These are phyloP conservation scores for Antrodiella citrinella DNA, from an alignment of 768 basidiomycete genomes.

Conservation along the genomic window DNA sequence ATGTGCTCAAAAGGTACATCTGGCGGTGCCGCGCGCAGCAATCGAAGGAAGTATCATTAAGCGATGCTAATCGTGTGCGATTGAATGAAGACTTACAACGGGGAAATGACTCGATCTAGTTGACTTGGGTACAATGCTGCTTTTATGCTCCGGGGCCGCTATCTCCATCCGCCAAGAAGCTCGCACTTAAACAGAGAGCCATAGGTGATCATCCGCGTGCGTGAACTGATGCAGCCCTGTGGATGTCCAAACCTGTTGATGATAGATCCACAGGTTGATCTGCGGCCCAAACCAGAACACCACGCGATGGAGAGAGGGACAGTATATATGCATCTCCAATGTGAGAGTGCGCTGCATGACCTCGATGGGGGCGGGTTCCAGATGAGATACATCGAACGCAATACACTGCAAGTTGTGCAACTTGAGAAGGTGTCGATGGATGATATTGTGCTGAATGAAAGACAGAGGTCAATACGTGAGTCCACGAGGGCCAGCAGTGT, in stretches of 20 bases:
- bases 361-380: constrained; percentile 25
- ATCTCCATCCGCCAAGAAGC: not conserved
- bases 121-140: not conserved
- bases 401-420: constrained; percentile 27
- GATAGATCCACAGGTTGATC: constrained; percentile 17
- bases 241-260: constrained; percentile 17
- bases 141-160: not conserved
- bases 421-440: constrained; percentile 27
- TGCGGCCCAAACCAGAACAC: constrained; percentile 25
- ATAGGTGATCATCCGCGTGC: constrained; percentile 9
- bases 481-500: too few relatives aligned
- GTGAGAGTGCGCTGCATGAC: constrained; percentile 28
- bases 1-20: not conserved
- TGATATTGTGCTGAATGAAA: constrained; percentile 24
- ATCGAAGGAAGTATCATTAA: not conserved
- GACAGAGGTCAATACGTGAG: too few relatives aligned
- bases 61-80: not conserved
- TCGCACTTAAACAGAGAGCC: constrained; percentile 11
- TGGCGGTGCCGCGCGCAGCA: not conserved
- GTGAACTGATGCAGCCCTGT: constrained; percentile 5
- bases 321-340: constrained; percentile 31
- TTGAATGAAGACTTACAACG: not conserved
- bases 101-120: not conserved
- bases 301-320: constrained; percentile 26
- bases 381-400: constrained; percentile 30